These are phyloP conservation scores for Polychaeton citri DNA, from an alignment of 2,329 filamentous ascomycete genomes.

Conservation along the genomic window DNA sequence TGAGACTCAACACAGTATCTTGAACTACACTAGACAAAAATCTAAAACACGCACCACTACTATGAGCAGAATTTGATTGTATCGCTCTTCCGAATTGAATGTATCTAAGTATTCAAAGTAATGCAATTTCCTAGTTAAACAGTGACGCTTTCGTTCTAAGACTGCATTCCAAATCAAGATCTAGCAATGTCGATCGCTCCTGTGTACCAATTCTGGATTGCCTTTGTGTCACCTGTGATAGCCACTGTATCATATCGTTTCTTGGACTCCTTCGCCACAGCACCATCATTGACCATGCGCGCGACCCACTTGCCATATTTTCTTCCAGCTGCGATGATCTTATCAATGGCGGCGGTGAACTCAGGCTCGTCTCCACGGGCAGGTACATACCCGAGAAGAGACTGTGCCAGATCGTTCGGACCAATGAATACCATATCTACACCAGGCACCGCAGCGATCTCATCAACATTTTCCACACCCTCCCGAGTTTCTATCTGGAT, in stretches of 20 bases:
- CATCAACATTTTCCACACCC: constrained; percentile 27
- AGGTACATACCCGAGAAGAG: constrained; percentile 37
- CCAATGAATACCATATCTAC: constrained; percentile 37
- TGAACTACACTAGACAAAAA: too few relatives aligned
- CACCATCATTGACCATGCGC: constrained; percentile 35
- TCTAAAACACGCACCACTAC: too few relatives aligned
- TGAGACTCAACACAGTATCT: too few relatives aligned
- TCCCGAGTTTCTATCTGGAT: constrained; percentile 32
- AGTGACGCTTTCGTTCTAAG: too few relatives aligned
- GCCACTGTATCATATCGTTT: constrained; percentile 40
- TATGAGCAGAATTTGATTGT: too few relatives aligned
- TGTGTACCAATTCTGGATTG: constrained; percentile 18
- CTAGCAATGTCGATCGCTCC: not conserved
- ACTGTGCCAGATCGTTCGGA: constrained; percentile 42
- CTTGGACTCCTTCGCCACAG: constrained; percentile 32
- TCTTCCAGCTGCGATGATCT: constrained; percentile 41
- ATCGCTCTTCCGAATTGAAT: too few relatives aligned
- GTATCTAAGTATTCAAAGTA: too few relatives aligned
- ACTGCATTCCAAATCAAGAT: too few relatives aligned
- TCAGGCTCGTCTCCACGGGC: constrained; percentile 28
- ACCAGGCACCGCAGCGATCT: constrained; percentile 37
- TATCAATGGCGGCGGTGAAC: constrained; percentile 34
- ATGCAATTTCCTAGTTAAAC: too few relatives aligned
- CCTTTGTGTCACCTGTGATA: constrained; percentile 10
- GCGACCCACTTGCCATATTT: constrained; percentile 54